A percentile compares a stretch with the other conserved stretches of the same genome.
Conservation (phyloP, 805 yeast species). For the Diddensiella caesifluorescens region DNA sequence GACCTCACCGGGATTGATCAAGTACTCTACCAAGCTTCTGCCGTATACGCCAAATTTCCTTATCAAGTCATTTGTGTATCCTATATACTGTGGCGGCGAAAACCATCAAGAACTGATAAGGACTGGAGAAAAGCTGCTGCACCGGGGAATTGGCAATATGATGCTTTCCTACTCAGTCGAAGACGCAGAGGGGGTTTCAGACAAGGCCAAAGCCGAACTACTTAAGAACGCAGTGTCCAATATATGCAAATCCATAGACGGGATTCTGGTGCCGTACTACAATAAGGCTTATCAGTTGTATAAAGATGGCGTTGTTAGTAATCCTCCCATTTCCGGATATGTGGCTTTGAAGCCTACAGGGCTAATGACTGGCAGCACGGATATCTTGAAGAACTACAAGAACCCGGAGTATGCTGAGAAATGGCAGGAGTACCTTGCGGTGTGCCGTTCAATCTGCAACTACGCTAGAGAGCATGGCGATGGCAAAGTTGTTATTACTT, state of each 20-base stretch:
- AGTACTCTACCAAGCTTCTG: slow-evolving; percentile 29
- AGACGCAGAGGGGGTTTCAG: slow-evolving; percentile 67
- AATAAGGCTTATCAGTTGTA: slow-evolving; percentile 29
- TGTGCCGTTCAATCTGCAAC: slow-evolving; percentile 60
- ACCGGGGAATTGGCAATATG: slow-evolving; percentile 85
- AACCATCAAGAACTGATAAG: slow-evolving; percentile 59
- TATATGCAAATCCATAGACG: slow-evolving; percentile 55
- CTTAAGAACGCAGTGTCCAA: slow-evolving; percentile 26
- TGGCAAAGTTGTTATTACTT: slow-evolving; percentile 56
- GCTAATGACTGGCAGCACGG: slow-evolving; percentile 68
- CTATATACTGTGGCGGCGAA: slow-evolving; percentile 89
- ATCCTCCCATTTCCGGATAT: slow-evolving; percentile 80
- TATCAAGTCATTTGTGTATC: slow-evolving; percentile 68
- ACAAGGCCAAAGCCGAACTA: slow-evolving; percentile 32
- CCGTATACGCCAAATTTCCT: slow-evolving; percentile 55
- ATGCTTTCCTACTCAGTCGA: slow-evolving; percentile 93
- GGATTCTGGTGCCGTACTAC: slow-evolving; percentile 59
- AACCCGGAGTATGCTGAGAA: slow-evolving; percentile 44
- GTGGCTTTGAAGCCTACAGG: slow-evolving; percentile 95
- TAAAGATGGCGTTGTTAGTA: slow-evolving; percentile 38
- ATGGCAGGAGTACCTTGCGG: slow-evolving; percentile 57
- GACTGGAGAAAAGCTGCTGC: slow-evolving; percentile 62
- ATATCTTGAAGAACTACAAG: slow-evolving; percentile 57
- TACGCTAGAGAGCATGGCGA: slow-evolving; percentile 39
- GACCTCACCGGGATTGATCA: slow-evolving; percentile 31